Evolutionary conservation across 257 asterid genomes (phyloP).

Genomic region (Nicotiana tabacum): DNA sequence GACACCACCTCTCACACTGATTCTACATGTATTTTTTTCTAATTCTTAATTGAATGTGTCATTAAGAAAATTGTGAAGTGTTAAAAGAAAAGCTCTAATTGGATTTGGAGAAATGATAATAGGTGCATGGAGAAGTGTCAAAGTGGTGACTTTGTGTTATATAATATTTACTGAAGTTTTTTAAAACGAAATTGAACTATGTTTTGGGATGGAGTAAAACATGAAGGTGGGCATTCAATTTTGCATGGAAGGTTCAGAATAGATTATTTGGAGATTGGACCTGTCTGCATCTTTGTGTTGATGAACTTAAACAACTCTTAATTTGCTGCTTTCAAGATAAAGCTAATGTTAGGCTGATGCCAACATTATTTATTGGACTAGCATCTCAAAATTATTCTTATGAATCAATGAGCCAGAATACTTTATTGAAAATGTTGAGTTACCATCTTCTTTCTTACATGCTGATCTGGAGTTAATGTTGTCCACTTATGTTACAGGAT

Average conservation of each 20-base stretch:
- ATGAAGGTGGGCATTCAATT: background rate
- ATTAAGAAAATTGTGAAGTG: background rate
- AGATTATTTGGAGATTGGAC: background rate
- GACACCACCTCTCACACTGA: background rate
- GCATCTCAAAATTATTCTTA: background rate
- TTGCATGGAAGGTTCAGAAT: background rate
- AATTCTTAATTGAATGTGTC: background rate
- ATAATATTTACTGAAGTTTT: background rate
- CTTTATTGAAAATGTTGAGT: background rate
- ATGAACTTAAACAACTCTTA: background rate
- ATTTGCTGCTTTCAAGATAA: background rate
- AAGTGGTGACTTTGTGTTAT: background rate
- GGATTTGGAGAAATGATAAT: background rate
- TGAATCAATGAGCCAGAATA: background rate
- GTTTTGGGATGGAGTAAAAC: background rate
- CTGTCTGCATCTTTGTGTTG: background rate
- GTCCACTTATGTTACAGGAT: slow-evolving; percentile 59
- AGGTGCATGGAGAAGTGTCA: background rate
- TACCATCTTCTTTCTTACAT: slow-evolving; percentile 10
- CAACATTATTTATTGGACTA: background rate
- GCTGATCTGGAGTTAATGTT: slow-evolving; percentile 19
- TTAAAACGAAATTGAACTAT: background rate
- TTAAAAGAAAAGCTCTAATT: background rate
- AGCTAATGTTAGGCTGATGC: background rate
- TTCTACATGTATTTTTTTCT: background rate